Percentiles rank a stretch among this genome's conserved stretches.
phyloP scores from a whole-genome alignment of 2,329 filamentous ascomycete genomes.

The Penicillium sp. region DNA sequence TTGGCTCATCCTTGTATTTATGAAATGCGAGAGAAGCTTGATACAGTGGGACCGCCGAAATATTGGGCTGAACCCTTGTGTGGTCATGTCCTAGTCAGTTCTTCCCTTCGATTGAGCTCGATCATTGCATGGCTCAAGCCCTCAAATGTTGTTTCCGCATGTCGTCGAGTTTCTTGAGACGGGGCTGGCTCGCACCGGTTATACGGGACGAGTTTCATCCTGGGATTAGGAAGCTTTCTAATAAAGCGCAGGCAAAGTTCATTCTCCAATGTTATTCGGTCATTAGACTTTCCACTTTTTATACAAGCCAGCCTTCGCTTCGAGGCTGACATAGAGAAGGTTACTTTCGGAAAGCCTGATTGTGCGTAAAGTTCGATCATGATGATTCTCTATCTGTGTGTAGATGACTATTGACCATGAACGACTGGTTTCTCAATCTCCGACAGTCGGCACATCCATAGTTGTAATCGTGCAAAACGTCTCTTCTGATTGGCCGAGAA shows the following conservation, averaged over 20 bases:
- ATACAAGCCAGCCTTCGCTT: not conserved
- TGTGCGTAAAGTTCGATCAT: not conserved
- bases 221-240: too few species aligned
- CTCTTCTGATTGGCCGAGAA: slow-evolving; percentile 20
- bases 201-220: too few species aligned
- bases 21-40: not conserved
- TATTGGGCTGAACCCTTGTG: too few species aligned
- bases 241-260: not conserved
- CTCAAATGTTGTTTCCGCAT: not conserved
- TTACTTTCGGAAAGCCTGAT: not conserved
- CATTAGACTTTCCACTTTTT: not conserved
- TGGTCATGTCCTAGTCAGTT: not conserved
- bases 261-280: too few species aligned
- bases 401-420: not conserved
- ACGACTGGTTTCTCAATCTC: slow-evolving; percentile 1
- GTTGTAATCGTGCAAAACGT: slow-evolving; percentile 15
- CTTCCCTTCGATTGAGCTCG: not conserved
- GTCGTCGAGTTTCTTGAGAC: not conserved
- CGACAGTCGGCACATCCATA: slow-evolving; percentile 13
- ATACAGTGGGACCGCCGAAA: not conserved
- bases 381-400: not conserved
- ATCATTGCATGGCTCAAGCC: not conserved
- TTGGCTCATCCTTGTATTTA: not conserved
- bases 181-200: not conserved
- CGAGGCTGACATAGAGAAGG: not conserved